Conservation (phyloP, 2,329 filamentous ascomycete genomes). For the Exophiala bonariae region DNA sequence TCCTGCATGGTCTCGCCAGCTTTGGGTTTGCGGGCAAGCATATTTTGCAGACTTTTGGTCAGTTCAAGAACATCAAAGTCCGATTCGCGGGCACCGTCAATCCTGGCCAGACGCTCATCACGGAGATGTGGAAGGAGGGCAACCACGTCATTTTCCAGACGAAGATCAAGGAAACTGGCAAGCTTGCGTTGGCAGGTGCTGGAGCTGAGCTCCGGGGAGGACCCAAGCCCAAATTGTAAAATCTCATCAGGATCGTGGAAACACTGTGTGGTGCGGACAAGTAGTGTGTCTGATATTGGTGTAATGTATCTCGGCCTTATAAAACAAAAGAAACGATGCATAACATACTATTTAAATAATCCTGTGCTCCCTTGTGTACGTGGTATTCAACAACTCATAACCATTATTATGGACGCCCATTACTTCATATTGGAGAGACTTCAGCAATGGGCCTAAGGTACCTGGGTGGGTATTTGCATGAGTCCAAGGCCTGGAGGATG, state of each 20-base stretch:
- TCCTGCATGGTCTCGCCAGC: conserved; percentile 94
- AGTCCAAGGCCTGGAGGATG: too few relatives aligned
- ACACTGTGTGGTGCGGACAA: too few relatives aligned
- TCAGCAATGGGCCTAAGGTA: too few relatives aligned
- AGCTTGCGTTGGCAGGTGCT: conserved; percentile 78
- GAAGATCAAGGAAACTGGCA: conserved; percentile 89
- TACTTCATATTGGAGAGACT: too few relatives aligned
- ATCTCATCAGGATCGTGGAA: background rate
- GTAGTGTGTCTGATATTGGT: too few relatives aligned
- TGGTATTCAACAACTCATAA: too few relatives aligned
- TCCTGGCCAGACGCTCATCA: conserved; percentile 74
- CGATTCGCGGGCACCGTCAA: conserved; percentile 83
- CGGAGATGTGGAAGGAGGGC: conserved; percentile 92
- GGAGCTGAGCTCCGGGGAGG: conserved; percentile 66
- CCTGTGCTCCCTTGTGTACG: too few relatives aligned
- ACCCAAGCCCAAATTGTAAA: conserved; percentile 23
- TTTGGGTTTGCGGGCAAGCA: conserved; percentile 92
- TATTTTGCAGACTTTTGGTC: conserved; percentile 78
- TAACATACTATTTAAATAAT: conserved; percentile 4
- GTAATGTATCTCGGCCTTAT: background rate
- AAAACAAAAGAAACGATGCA: background rate
- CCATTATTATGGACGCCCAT: too few relatives aligned
- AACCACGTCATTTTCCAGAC: conserved; percentile 79
- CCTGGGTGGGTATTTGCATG: too few relatives aligned
- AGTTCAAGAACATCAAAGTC: conserved; percentile 89